A percentile compares a stretch with the other conserved stretches of the same genome.
Evolutionary conservation across 305 asterid species (phyloP).

Genomic region (Caryopteris hybrid): DNA sequence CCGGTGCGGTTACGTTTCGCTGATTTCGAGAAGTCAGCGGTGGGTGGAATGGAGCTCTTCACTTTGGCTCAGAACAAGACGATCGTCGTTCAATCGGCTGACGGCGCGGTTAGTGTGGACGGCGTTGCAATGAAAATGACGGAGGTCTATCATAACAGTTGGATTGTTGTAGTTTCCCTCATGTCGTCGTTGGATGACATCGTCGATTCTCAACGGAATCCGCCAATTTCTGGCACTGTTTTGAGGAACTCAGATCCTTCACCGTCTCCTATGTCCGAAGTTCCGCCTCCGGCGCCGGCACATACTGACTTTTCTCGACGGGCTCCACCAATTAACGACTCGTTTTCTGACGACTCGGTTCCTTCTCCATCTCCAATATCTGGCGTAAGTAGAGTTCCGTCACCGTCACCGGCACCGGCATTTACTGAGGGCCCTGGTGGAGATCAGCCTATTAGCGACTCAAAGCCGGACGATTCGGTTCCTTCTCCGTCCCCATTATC

Average conservation of each 20-base stretch:
- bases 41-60: constrained; percentile 23
- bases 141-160: constrained; percentile 59
- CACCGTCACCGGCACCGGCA: constrained; percentile 13
- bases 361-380: constrained; percentile 25
- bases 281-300: constrained; percentile 8
- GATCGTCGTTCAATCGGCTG: constrained; percentile 25
- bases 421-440: background rate
- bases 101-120: constrained; percentile 41
- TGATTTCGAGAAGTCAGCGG: constrained; percentile 19
- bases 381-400: background rate
- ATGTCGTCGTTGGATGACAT: constrained; percentile 41
- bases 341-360: background rate
- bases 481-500: background rate
- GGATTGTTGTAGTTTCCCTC: constrained; percentile 58
- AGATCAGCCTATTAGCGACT: background rate
- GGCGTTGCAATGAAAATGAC: constrained; percentile 37
- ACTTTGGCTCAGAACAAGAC: constrained; percentile 52
- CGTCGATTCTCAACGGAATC: constrained; percentile 3
- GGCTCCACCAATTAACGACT: background rate
- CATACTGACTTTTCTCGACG: background rate
- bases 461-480: background rate
- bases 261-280: constrained; percentile 8
- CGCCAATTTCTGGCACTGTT: background rate
- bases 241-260: constrained; percentile 16
- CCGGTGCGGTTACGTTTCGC: constrained; percentile 38